Base-by-base conservation (phyloP, 306 rosid species). In the Luffa aegyptiaca region DNA sequence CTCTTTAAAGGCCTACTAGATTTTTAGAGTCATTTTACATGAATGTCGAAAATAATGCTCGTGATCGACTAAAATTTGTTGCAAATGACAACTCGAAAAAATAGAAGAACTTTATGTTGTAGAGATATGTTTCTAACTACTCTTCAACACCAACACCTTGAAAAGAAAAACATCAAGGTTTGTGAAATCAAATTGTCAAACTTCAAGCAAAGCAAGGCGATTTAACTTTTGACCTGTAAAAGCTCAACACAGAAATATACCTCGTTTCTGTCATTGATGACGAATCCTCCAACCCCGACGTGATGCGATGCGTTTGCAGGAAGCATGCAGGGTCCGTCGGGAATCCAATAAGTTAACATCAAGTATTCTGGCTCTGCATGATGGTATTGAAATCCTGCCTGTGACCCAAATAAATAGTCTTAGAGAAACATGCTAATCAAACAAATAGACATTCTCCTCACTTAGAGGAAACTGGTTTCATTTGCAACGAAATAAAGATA, bases 251-350 rank as follows among this genome's bases (percentile, higher is more conserved):
- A 82, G 17, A 81, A 81, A 76, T 58, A 58, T 83, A 95, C 99
- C 96, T 95, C 96, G 77, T 91, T 86, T 20, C 84, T 82, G 10
- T 91, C 89, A 55, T 90, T 95, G 88, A 92, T 73, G 65, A 93
- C 97, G 55, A 95, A 92, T 82, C 99, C 97, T 17, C 99, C 99
- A 62, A 95, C 86, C 81, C 99, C 99, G 41, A 95, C 99, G 88
- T 88, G 97, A 81, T 95, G 99, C 18, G 99, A 91, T 4, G 99
- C 99, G 80, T 95, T 95, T 6, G 89, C 87, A 37, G 99, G 99
- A 84, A 95, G 97, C 97, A 92, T 85, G 84, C 89, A 88, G 71
- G 96, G 99, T 69, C 95, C 97, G 16, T 92, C 96, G 2, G 98
- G 98, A 79, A 95, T 89, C 99, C 99, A 95, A 79, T 86, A 89